phyloP scores from a whole-genome alignment of 345 rosid species.

The Hibiscus mutabilis region DNA sequence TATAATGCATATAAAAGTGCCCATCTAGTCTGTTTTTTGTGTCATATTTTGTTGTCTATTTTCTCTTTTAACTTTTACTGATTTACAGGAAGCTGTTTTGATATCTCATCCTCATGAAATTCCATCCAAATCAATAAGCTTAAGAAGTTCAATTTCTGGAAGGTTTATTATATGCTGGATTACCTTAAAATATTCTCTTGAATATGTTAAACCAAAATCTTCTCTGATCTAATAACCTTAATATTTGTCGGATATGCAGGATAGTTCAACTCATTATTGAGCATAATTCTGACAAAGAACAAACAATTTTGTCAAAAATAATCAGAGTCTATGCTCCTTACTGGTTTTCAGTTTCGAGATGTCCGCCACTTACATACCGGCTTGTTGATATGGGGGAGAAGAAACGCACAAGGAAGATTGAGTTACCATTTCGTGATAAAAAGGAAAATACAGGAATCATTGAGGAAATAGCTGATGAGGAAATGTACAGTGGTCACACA shows the following conservation, averaged over 20 bases:
- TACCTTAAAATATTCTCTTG: slow-evolving; percentile 10
- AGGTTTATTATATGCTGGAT: slow-evolving; percentile 42
- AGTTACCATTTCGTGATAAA: slow-evolving; percentile 48
- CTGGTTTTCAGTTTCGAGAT: slow-evolving; percentile 83
- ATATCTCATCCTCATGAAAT: slow-evolving; percentile 69
- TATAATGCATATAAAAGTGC: background rate
- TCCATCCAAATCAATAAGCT: slow-evolving; percentile 70
- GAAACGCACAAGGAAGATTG: slow-evolving; percentile 42
- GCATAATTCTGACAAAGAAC: slow-evolving; percentile 69
- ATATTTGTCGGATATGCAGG: slow-evolving; percentile 42
- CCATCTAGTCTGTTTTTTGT: background rate
- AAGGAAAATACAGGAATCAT: slow-evolving; percentile 30
- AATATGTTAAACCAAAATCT: slow-evolving; percentile 1
- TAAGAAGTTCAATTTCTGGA: slow-evolving; percentile 83
- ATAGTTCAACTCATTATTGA: slow-evolving; percentile 74
- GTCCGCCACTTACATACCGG: slow-evolving; percentile 70
- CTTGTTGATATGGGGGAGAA: slow-evolving; percentile 50
- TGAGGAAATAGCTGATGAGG: slow-evolving; percentile 73
- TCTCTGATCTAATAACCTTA: slow-evolving; percentile 21
- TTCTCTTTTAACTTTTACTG: slow-evolving; percentile 7
- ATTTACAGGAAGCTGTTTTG: slow-evolving; percentile 75
- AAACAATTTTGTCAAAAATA: slow-evolving; percentile 41
- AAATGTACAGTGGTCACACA: slow-evolving; percentile 73
- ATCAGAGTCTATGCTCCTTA: slow-evolving; percentile 82
- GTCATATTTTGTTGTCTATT: slow-evolving; percentile 7